Conservation (phyloP, 768 basidiomycete species). For the Artomyces pyxidatus region DNA sequence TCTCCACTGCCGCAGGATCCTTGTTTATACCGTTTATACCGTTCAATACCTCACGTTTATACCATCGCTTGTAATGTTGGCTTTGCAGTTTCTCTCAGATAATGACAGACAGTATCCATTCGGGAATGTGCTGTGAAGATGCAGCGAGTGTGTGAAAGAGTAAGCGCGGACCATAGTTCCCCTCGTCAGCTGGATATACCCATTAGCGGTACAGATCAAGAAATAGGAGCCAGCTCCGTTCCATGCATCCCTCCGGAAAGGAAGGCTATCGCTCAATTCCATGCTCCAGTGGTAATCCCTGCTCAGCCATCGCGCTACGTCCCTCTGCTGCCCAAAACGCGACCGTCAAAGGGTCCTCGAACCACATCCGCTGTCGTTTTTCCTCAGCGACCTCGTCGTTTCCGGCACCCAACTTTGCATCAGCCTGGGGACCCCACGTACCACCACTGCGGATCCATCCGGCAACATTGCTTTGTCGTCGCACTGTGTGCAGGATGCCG, state of each 20-base stretch:
- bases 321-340: conserved; percentile 47
- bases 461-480: conserved; percentile 53
- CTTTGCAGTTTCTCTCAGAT: too few species aligned
- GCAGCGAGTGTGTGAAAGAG: too few species aligned
- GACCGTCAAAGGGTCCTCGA: conserved; percentile 34
- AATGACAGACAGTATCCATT: background rate
- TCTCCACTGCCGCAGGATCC: too few species aligned
- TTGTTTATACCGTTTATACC: too few species aligned
- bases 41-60: too few species aligned
- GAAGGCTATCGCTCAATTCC: conserved; percentile 28
- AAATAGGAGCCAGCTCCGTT: too few species aligned
- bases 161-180: too few species aligned
- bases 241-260: too few species aligned
- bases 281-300: conserved; percentile 39
- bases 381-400: background rate
- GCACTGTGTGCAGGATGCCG: conserved; percentile 55
- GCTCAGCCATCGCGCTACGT: conserved; percentile 34
- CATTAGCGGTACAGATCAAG: too few species aligned
- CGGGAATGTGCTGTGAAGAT: background rate
- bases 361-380: conserved; percentile 36
- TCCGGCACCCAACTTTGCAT: background rate
- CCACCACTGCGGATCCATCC: conserved; percentile 60
- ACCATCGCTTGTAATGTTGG: too few species aligned
- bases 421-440: conserved; percentile 24
- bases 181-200: too few species aligned